Base-by-base conservation (phyloP, 2,329 filamentous ascomycete species). In the Pseudogymnoascus sp. region DNA sequence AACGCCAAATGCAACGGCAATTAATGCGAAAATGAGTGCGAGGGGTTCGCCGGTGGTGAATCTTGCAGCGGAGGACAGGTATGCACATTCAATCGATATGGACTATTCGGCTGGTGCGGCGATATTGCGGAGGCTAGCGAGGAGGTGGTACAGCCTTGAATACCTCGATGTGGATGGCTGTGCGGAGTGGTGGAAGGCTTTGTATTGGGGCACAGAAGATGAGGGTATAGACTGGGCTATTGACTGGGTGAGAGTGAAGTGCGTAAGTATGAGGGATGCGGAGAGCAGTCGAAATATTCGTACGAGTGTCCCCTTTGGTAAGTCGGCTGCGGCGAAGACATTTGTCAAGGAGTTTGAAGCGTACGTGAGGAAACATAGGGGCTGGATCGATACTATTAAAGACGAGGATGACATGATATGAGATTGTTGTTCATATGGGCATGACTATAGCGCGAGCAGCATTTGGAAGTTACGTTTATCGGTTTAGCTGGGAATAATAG, bases 161-260 rank as follows among this genome's bases (percentile, higher is more conserved):
- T 84, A 82, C 58, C 74, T 87, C 6, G 83, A 86, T 67, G 71
- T 87, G 38, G 85, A 81, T 0, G 85, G 84, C 1, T 87, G 85
- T 65, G 73, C 71, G 0, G 70, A 77, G 14, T 87, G 85, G 85
- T 76, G 68, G 3, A 59, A 60, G 35, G 70, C 70, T 4, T 41
- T 70, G 6, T 54, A 62, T n/a, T 58, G 54, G 33, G 28, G 16
- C 3, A n/a, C 33, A 6, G 36, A 50, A 18, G 28, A 57, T 12
- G 47, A 54, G 28, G 47, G 47, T 54, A 33, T 54, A 20, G 47
- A 54, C 28, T 54, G 47, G 47, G 25, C 47, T 54, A 25, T 28
- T 4, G 47, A 54, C 16, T 54, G 47, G 47, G 47, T 16, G 4
- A 54, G 47, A 14, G 47, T 54, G 28, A 54, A 6, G 47, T 54